phyloP scores from a whole-genome alignment of 441 rosid genomes.

The Euphorbia celastroides region DNA sequence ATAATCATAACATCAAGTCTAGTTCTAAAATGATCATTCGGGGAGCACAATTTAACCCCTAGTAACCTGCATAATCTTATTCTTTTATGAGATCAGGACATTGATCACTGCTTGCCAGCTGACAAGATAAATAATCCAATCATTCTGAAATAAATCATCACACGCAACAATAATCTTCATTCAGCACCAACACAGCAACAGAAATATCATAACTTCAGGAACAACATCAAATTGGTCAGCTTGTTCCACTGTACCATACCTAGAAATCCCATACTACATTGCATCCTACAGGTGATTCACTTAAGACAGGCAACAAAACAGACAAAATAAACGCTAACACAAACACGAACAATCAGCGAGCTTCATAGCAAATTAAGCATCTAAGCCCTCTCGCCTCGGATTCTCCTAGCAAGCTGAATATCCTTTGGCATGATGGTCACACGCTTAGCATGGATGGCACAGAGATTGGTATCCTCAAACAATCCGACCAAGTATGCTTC shows the following conservation, averaged over 20 bases:
- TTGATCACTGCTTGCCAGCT: no score
- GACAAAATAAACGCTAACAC: background rate
- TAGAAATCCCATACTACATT: background rate
- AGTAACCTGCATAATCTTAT: no score
- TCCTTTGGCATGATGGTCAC: conserved; percentile 77
- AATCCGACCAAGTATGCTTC: conserved; percentile 73
- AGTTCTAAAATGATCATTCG: no score
- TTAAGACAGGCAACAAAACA: background rate
- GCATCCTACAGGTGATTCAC: background rate
- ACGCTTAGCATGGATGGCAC: conserved; percentile 80
- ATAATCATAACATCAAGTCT: no score
- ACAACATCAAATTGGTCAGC: background rate
- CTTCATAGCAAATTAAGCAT: conserved; percentile 34
- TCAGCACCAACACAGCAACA: background rate
- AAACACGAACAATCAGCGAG: background rate
- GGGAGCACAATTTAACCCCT: no score
- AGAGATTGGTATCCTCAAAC: conserved; percentile 72
- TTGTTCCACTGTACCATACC: conserved; percentile 5
- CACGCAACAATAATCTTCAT: background rate
- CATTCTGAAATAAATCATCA: no score
- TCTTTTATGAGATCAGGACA: no score
- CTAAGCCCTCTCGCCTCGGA: conserved; percentile 71
- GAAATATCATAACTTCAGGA: background rate
- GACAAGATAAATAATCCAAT: no score
- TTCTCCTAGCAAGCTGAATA: conserved; percentile 61